phyloP scores from a whole-genome alignment of 257 asterid genomes.

The Apocynum venetum region DNA sequence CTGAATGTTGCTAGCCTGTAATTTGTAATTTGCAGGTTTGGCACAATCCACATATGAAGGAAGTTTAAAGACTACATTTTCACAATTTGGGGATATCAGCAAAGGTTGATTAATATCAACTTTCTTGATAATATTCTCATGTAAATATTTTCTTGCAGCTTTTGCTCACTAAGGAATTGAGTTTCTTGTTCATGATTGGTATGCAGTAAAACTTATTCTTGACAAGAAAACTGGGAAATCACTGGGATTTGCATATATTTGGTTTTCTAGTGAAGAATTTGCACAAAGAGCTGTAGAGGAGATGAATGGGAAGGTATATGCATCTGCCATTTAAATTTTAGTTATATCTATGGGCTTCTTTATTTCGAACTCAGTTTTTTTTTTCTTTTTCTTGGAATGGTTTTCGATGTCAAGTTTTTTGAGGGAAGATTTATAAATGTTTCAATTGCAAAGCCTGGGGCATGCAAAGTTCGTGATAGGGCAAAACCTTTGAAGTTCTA shows the following conservation, averaged over 20 bases:
- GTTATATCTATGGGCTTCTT: neutral
- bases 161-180: neutral
- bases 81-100: conserved; percentile 45
- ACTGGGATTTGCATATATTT: conserved; percentile 52
- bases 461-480: conserved; percentile 35
- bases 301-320: conserved; percentile 50
- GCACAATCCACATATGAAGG: conserved; percentile 44
- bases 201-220: conserved; percentile 39
- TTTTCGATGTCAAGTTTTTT: conserved; percentile 37
- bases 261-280: conserved; percentile 39
- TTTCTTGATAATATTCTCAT: neutral
- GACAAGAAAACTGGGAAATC: conserved; percentile 48
- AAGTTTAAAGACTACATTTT: conserved; percentile 35
- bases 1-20: neutral
- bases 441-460: conserved; percentile 39
- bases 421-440: conserved; percentile 52
- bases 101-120: conserved; percentile 34
- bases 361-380: neutral
- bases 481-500: conserved; percentile 44
- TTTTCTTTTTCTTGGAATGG: conserved; percentile 5
- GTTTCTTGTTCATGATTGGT: neutral
- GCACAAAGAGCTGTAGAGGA: conserved; percentile 40
- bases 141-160: neutral
- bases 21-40: conserved; percentile 35
- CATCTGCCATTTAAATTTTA: neutral